These are phyloP conservation scores for Ramicandelaber brevisporus DNA, from an alignment of 192 early-diverging fungal species.

Conservation along the genomic window DNA sequence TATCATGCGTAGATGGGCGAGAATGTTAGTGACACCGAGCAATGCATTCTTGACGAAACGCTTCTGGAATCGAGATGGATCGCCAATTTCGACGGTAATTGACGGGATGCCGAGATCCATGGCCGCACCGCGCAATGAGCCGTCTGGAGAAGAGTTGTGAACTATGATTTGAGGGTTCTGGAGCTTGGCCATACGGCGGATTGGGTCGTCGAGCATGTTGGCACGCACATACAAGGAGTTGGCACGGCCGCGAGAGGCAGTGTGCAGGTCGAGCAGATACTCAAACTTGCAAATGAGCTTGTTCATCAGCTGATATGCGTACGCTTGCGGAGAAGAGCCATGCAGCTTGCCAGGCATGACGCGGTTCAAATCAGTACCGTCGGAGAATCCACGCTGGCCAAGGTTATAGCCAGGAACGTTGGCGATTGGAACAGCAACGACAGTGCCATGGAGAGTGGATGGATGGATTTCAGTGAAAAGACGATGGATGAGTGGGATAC, in stretches of 20 bases:
- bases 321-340: constrained; percentile 61
- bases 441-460: constrained; percentile 43
- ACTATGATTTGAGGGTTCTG: constrained; percentile 73
- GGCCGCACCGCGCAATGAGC: constrained; percentile 62
- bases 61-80: constrained; percentile 67
- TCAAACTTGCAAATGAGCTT: constrained; percentile 58
- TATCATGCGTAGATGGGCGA: constrained; percentile 33
- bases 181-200: constrained; percentile 48
- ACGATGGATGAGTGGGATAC: constrained; percentile 70
- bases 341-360: constrained; percentile 52
- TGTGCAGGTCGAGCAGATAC: constrained; percentile 72
- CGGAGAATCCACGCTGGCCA: constrained; percentile 53
- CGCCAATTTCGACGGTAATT: constrained; percentile 82
- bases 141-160: constrained; percentile 34
- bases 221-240: constrained; percentile 74
- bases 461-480: constrained; percentile 58
- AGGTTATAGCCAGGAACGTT: constrained; percentile 67
- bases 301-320: constrained; percentile 53
- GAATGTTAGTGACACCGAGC: constrained; percentile 29
- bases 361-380: constrained; percentile 74
- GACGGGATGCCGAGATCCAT: constrained; percentile 47
- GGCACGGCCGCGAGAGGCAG: constrained; percentile 55
- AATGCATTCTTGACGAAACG: constrained; percentile 44
- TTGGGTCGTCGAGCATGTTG: constrained; percentile 53
- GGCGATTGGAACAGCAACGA: constrained; percentile 70